Base-by-base conservation (phyloP, 176 grass and related monocot genomes). In the Lolium multiflorum region DNA sequence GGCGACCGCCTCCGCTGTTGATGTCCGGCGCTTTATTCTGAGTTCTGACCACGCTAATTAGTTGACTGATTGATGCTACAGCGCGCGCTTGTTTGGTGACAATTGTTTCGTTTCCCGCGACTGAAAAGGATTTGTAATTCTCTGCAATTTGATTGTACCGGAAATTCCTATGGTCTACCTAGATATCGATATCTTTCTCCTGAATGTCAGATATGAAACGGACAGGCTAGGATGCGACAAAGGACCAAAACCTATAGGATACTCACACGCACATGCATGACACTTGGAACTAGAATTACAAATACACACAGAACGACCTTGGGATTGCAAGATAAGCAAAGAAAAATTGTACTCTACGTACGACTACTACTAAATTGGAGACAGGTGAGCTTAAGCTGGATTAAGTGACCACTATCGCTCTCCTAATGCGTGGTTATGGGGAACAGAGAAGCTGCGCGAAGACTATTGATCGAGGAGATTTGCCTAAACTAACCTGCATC, bases 391-490 rank as follows among this genome's bases (percentile, higher is more conserved):
- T n/a, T 79, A 73, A 73, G 66, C 9, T 57, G 82, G 82, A 64
- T 80, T 80, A 66, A 84, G 58, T 17, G 69, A 81, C 28, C 84
- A 38, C 14, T 52, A 74, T 81, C 9, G 24, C 38, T 47, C 10
- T 24, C 62, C 50, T 38, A 61, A 82, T 64, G 69, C 2, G 22
- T 5, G 89, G 78, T 90, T 60, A 41, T 15, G 5, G 79, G 88
- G 79, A 52, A 83, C 89, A 86, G 7, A 20, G 21, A 15, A 77
- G 83, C 78, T 52, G 28, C n/a, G n/a, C 72, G 21, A 71, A 17
- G 9, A n/a, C 0, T 4, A 11, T 2, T 28, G 57, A 3, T 58
- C 13, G 57, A 35, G 25, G 13, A 35, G 28, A 24, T 13, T 65
- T 31, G 13, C 59, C 25, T 65, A 31, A 31, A 7, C 5, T 13